These are phyloP conservation scores for Monilinia aucupariae DNA, from an alignment of 2,329 filamentous ascomycete species.

Conservation along the genomic window DNA sequence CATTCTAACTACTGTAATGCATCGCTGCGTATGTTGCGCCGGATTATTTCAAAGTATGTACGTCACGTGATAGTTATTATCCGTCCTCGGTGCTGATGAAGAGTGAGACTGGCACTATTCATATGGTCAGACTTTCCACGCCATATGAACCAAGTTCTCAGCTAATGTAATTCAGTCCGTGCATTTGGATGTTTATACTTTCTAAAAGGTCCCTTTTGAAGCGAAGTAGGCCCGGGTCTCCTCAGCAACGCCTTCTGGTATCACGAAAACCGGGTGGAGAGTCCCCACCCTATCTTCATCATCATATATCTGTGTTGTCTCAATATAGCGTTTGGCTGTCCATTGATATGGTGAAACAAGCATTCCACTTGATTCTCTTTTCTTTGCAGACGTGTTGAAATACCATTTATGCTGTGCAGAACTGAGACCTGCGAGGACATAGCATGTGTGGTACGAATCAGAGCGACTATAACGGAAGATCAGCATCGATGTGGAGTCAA, in stretches of 20 bases:
- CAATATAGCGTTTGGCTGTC: constrained; percentile 40
- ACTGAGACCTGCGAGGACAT: constrained; percentile 81
- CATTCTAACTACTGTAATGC: neutral
- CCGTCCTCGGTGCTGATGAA: neutral
- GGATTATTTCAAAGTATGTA: neutral
- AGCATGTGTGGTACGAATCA: constrained; percentile 90
- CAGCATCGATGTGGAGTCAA: constrained; percentile 19
- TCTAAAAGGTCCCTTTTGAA: constrained; percentile 30
- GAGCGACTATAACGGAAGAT: constrained; percentile 49
- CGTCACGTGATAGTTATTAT: neutral
- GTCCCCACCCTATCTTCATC: constrained; percentile 63
- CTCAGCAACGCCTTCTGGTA: constrained; percentile 55
- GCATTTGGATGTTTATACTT: neutral
- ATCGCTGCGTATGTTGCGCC: neutral
- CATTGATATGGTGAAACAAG: constrained; percentile 37
- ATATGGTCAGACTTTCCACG: neutral
- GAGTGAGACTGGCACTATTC: neutral
- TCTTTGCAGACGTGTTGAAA: constrained; percentile 36
- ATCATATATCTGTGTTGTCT: constrained; percentile 60
- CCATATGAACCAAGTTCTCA: constrained; percentile 4
- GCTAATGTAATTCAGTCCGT: neutral
- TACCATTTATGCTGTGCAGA: constrained; percentile 68
- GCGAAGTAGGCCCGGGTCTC: constrained; percentile 31
- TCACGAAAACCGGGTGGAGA: constrained; percentile 79
- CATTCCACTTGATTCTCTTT: constrained; percentile 34